These are phyloP conservation scores for Blastomyces gilchristii DNA, from an alignment of 2,329 filamentous ascomycete species.

Conservation along the genomic window DNA sequence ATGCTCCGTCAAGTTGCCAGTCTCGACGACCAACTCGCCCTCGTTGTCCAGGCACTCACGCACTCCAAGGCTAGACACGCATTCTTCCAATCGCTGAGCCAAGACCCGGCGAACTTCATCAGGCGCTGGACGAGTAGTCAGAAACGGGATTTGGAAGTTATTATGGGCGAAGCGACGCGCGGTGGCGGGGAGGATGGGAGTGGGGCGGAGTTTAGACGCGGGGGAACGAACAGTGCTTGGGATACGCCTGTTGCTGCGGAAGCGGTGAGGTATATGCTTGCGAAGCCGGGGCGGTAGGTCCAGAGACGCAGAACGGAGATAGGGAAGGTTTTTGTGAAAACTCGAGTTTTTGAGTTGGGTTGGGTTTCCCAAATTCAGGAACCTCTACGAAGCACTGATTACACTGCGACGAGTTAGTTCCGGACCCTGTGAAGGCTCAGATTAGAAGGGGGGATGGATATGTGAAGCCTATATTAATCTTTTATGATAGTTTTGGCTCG, in stretches of 20 bases:
- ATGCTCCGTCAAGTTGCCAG: conserved; percentile 65
- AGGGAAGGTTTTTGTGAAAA: background rate
- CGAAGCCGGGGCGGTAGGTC: conserved; percentile 27
- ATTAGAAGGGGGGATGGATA: background rate
- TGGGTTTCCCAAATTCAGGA: background rate
- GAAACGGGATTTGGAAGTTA: conserved; percentile 78
- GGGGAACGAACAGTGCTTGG: conserved; percentile 53
- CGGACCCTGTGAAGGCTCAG: background rate
- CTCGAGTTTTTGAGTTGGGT: background rate
- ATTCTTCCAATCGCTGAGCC: conserved; percentile 68
- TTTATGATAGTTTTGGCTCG: background rate
- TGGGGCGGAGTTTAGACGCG: conserved; percentile 37
- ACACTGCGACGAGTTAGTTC: background rate
- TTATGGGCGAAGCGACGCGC: conserved; percentile 68
- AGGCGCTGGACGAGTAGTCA: conserved; percentile 84
- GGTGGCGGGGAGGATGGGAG: conserved; percentile 45
- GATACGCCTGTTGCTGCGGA: conserved; percentile 51
- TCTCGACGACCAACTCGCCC: conserved; percentile 76
- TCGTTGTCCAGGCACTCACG: conserved; percentile 69
- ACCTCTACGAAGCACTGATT: background rate
- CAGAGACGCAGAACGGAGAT: background rate
- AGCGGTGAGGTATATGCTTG: conserved; percentile 52
- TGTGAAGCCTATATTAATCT: background rate
- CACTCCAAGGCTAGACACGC: conserved; percentile 82
- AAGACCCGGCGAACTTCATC: conserved; percentile 76